phyloP scores from a whole-genome alignment of 169 alveolate genomes.

The Blepharisma undulans region DNA sequence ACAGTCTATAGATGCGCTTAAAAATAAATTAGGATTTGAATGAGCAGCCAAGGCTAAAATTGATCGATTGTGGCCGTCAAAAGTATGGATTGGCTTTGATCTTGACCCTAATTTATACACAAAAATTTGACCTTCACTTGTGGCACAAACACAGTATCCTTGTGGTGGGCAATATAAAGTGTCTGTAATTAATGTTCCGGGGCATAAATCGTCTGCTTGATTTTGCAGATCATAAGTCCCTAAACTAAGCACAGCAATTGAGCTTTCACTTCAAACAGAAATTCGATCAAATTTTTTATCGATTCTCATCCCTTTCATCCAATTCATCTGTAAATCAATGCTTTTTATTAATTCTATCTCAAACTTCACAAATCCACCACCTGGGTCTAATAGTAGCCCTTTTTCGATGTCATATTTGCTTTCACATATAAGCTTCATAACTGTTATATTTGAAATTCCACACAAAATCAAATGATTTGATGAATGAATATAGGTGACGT shows the following conservation, averaged over 20 bases:
- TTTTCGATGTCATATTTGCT: conserved; percentile 19
- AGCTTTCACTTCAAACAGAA: conserved; percentile 14
- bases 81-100: conserved; percentile 13
- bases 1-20: conserved; percentile 1
- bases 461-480: not conserved
- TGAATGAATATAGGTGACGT: not conserved
- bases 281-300: not conserved
- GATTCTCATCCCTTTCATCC: conserved; percentile 66
- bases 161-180: not conserved
- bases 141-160: conserved; percentile 1
- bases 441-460: conserved; percentile 12
- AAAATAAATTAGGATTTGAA: conserved; percentile 18
- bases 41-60: not conserved
- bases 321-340: conserved; percentile 4
- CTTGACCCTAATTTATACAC: not conserved
- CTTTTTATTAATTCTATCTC: not conserved
- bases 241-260: not conserved
- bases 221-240: not conserved
- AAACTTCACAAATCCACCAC: conserved; percentile 5
- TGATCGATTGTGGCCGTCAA: conserved; percentile 6
- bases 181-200: conserved; percentile 32
- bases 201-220: conserved; percentile 11
- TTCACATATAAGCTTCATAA: not conserved
- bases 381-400: conserved; percentile 2
- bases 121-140: not conserved